Evolutionary conservation across 2,329 filamentous ascomycete genomes (phyloP), one percentile per base, ranked within the genome.

Genomic region (Periconia macrospinosa): DNA sequence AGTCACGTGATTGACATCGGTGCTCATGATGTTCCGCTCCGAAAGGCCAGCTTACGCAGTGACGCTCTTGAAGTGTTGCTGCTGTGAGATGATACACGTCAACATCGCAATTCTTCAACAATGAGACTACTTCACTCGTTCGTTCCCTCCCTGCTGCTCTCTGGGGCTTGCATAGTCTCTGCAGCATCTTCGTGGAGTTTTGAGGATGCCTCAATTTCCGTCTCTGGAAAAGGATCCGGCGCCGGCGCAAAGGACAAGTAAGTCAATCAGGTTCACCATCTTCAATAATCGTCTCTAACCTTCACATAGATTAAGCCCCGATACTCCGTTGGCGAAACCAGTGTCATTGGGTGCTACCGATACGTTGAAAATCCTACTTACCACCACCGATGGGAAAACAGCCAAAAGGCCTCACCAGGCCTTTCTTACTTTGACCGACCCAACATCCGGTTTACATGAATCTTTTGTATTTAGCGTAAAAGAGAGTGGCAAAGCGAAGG

Each of bases 371-470:
- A 78, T 99, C 61, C 77, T 86, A 61, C 78, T 99, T 66, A 96
- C 91, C 33, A 83, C 91, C 9, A 88, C 89, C 71, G 91, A 96
- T 68, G 87, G 84, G 70, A 86, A 86, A 75, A 87, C 86, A 64
- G 83, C 85, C 45, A 93, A 92, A 81, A 86, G 90, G 61, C 91
- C 94, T 64, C 94, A 99, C 76, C 94, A 99, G 77, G 92, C 92
- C 6, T 97, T 97, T 79, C 81, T 99, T 50, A 82, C 94, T 15
- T 76, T 99, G 53, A 87, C 85, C 65, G 92, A 97, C 64, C 78
- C 82, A 11, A 78, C 81, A 13, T 87, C 86, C 11, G 91, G 90
- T 35, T 80, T 99, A 45, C 92, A 97, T 75, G 87, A 92, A 20
- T 92, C 92, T 1, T 96, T 93, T 67, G 86, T 92, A 1, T 82